A percentile compares a stretch with the other conserved stretches of the same genome.
Conservation (phyloP, 2,329 filamentous ascomycete species). For the Fusarium floridanum region DNA sequence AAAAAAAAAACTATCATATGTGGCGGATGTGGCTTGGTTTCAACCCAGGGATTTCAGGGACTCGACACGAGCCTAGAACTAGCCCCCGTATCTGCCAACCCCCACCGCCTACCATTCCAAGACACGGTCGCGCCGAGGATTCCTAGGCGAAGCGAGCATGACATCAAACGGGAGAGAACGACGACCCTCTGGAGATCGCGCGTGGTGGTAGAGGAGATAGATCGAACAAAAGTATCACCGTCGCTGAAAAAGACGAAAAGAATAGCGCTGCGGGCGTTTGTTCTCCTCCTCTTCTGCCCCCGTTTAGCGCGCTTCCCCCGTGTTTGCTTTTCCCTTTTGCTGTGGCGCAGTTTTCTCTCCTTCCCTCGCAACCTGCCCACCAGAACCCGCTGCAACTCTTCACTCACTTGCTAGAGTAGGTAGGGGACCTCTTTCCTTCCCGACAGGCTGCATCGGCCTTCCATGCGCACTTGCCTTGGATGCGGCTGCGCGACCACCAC, state of each 20-base stretch:
- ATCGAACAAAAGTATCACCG: not conserved
- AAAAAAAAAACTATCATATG: constrained; percentile 22
- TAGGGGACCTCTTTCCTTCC: constrained; percentile 20
- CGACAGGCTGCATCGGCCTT: constrained; percentile 34
- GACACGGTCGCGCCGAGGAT: constrained; percentile 16
- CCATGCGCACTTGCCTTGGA: constrained; percentile 42
- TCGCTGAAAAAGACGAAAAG: not conserved
- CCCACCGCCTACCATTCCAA: constrained; percentile 43
- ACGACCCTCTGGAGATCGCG: constrained; percentile 26
- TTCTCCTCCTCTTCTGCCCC: not conserved
- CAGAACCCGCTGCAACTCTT: not conserved
- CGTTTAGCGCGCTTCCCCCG: not conserved
- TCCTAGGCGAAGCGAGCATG: constrained; percentile 35
- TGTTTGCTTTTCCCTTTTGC: not conserved
- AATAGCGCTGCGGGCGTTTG: not conserved
- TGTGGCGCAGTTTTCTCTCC: constrained; percentile 19
- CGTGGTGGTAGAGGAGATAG: constrained; percentile 33
- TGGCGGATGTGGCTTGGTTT: constrained; percentile 15
- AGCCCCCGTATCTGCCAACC: constrained; percentile 27
- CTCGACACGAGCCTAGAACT: not conserved
- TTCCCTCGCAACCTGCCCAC: constrained; percentile 3
- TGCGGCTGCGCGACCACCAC: constrained; percentile 45
- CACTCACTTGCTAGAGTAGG: constrained; percentile 2
- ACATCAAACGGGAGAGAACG: constrained; percentile 43
- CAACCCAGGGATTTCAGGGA: not conserved